Base-by-base conservation (phyloP, 352 stramenopile genomes). In the Pythium rishiriense region DNA sequence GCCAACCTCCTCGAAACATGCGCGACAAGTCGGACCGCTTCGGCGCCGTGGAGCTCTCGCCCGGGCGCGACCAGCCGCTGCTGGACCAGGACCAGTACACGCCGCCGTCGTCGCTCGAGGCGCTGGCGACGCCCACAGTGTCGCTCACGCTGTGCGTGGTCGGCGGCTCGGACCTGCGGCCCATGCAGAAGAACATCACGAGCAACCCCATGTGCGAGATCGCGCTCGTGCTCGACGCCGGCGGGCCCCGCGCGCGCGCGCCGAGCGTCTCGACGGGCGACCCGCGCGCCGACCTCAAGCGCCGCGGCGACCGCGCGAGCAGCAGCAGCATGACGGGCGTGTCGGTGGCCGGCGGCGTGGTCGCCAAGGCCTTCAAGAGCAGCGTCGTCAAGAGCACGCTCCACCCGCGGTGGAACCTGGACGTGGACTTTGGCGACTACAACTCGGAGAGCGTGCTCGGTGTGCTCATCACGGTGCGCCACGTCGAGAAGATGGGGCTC, bases 321-420 rank as follows among this genome's bases (percentile, higher is more conserved):
- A 33, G 25, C 49, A 45, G 25, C 46, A 60, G 50, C 43, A 56
- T 39, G 39, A 41, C 48, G 11, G 42, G 49, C 5, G 10, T 45
- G 31, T 43, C 49, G 2, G 39, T 59, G 33, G 28, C 39, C 25
- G 60, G 79, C 42, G 69, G 60, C 42, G 31, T 78, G 35, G 17
- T 51, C 29, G 75, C 74, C 28, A 88, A 88, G 43, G 70, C 73
- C 10, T 82, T 90, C 57, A 75, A 75, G 51, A 84, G 78, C 24
- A 77, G 70, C 35, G 62, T 90, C 41, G 73, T 90, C 52, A 86
- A 85, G 73, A 88, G 74, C 51, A 87, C 83, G 41, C 73, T 92
- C 22, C 90, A 92, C 63, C 83, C 83, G 35, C 88, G 90, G 52
- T 92, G 83, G 83, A 88, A 90, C 65, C 81, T 92, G 46, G 79